A percentile compares a stretch with the other conserved stretches of the same genome.
These are phyloP conservation scores for Metschnikowia similis DNA, from an alignment of 805 yeast genomes.

Conservation along the genomic window DNA sequence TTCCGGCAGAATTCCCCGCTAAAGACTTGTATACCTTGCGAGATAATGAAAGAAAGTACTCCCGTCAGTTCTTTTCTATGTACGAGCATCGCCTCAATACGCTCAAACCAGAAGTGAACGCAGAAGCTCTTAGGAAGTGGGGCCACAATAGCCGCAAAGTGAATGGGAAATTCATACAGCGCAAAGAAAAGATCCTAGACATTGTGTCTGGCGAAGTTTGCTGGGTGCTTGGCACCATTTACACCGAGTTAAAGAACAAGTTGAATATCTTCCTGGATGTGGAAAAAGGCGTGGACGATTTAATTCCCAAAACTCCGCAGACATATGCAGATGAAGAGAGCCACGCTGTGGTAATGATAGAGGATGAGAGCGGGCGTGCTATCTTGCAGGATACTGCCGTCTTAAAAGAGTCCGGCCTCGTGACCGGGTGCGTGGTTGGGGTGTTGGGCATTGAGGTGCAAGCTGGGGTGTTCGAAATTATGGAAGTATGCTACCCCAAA, in stretches of 20 bases:
- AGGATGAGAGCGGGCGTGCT: slow-evolving; percentile 91
- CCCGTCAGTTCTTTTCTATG: slow-evolving; percentile 40
- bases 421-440: slow-evolving; percentile 88
- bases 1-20: slow-evolving; percentile 9
- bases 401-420: slow-evolving; percentile 53
- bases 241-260: slow-evolving; percentile 77
- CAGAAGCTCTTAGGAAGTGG: slow-evolving; percentile 47
- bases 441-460: slow-evolving; percentile 80
- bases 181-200: slow-evolving; percentile 50
- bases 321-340: slow-evolving; percentile 39
- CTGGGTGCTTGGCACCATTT: slow-evolving; percentile 86
- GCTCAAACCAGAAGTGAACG: slow-evolving; percentile 31
- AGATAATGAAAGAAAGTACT: slow-evolving; percentile 26
- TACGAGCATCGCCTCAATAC: slow-evolving; percentile 36
- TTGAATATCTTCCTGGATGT: slow-evolving; percentile 84
- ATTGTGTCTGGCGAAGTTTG: slow-evolving; percentile 56
- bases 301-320: slow-evolving; percentile 39
- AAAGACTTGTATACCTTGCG: slow-evolving; percentile 19
- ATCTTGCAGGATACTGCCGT: slow-evolving; percentile 58
- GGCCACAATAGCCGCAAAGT: slow-evolving; percentile 37
- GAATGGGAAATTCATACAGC: slow-evolving; percentile 30
- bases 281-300: slow-evolving; percentile 52
- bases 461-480: slow-evolving; percentile 78
- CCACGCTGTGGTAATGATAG: slow-evolving; percentile 60
- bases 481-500: slow-evolving; percentile 73